These are phyloP conservation scores for Dryas drummondii DNA, from an alignment of 306 rosid genomes.

Conservation along the genomic window DNA sequence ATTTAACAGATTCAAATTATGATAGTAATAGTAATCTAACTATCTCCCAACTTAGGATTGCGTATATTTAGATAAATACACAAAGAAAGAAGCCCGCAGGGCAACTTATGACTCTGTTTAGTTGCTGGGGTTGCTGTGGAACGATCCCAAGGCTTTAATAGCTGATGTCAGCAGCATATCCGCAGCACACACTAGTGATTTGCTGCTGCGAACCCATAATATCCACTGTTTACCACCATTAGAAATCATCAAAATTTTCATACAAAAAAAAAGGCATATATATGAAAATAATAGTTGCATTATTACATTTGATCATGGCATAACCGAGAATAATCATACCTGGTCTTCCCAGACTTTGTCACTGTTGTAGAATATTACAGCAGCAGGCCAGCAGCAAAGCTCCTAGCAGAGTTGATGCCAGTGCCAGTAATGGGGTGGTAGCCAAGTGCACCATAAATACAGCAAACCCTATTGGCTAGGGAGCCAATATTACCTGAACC, in stretches of 20 bases:
- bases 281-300: too few relatives aligned
- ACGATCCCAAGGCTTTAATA: background rate
- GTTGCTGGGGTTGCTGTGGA: conserved; percentile 17
- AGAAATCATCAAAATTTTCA: background rate
- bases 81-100: background rate
- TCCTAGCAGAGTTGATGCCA: conserved; percentile 28
- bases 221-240: conserved; percentile 17
- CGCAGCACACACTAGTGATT: conserved; percentile 7
- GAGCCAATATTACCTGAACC: too few relatives aligned
- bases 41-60: too few relatives aligned
- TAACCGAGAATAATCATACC: background rate
- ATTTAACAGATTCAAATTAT: too few relatives aligned
- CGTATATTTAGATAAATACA: background rate
- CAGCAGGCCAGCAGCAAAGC: conserved; percentile 17
- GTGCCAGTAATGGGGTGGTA: conserved; percentile 21
- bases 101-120: background rate
- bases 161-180: conserved; percentile 1
- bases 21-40: too few relatives aligned
- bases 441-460: conserved; percentile 32
- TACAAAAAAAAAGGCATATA: too few relatives aligned
- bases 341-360: conserved; percentile 13
- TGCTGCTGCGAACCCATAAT: conserved; percentile 27
- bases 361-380: conserved; percentile 16
- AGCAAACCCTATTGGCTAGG: conserved; percentile 23
- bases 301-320: background rate